Percentiles rank a stretch among this genome's conserved stretches.
These are phyloP conservation scores for Microsporum ferrugineum DNA, from an alignment of 2,329 filamentous ascomycete species.

Conservation along the genomic window DNA sequence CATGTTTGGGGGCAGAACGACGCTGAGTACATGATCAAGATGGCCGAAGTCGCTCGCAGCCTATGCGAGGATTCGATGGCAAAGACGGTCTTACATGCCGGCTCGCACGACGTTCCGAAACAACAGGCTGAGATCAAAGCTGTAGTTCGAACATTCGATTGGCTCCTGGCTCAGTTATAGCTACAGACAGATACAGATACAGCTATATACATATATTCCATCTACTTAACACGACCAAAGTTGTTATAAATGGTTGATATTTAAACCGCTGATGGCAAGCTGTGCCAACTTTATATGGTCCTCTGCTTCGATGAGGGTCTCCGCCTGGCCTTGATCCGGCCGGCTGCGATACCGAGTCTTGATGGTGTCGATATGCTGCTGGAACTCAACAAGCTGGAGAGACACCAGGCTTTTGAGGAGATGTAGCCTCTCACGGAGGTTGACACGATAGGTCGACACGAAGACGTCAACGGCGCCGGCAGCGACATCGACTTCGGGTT, in stretches of 20 bases:
- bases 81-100: background rate
- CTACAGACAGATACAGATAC: background rate
- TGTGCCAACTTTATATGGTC: background rate
- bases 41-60: constrained; percentile 8
- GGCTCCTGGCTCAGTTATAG: background rate
- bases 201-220: too few relatives aligned
- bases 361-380: background rate
- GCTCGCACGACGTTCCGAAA: background rate
- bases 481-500: too few relatives aligned
- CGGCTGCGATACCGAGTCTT: background rate
- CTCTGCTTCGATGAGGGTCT: background rate
- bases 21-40: constrained; percentile 7
- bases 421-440: background rate
- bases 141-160: background rate
- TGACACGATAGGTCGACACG: background rate
- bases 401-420: background rate
- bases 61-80: constrained; percentile 7
- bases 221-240: too few relatives aligned
- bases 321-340: background rate
- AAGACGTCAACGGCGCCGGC: too few relatives aligned
- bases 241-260: background rate
- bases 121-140: background rate
- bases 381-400: background rate
- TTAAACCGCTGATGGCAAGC: background rate
- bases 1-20: constrained; percentile 14